Evolutionary conservation across 129 eudicot genomes (phyloP).

Genomic region (Chrysanthemum lavandulifolium): DNA sequence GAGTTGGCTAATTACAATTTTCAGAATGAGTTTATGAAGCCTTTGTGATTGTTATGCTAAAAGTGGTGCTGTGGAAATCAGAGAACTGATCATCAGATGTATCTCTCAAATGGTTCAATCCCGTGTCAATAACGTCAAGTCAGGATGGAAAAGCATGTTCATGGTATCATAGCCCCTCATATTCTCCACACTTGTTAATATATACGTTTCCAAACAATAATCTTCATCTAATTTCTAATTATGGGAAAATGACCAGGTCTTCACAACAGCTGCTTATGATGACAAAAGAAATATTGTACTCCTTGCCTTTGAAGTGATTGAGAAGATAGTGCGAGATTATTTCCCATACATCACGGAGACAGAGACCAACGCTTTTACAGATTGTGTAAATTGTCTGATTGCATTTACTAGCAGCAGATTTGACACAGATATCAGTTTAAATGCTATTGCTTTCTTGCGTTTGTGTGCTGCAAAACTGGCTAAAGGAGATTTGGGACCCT

Average conservation of each 20-base stretch:
- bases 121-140: slow-evolving; percentile 81
- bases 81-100: slow-evolving; percentile 94
- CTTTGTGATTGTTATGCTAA: slow-evolving; percentile 98
- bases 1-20: slow-evolving; percentile 97
- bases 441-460: slow-evolving; percentile 85
- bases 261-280: slow-evolving; percentile 97
- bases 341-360: slow-evolving; percentile 95
- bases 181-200: not conserved
- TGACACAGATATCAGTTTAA: slow-evolving; percentile 87
- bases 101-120: slow-evolving; percentile 96
- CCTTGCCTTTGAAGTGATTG: slow-evolving; percentile 87
- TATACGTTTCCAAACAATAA: not conserved
- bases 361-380: slow-evolving; percentile 94
- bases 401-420: slow-evolving; percentile 95
- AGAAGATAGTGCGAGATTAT: slow-evolving; percentile 93
- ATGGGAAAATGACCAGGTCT: slow-evolving; percentile 53
- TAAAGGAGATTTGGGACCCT: slow-evolving; percentile 70
- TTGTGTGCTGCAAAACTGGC: slow-evolving; percentile 91
- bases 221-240: not conserved
- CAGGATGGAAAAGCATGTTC: slow-evolving; percentile 99
- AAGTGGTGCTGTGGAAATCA: slow-evolving; percentile 94
- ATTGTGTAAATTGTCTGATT: slow-evolving; percentile 88
- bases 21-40: slow-evolving; percentile 98
- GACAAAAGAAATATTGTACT: slow-evolving; percentile 93
- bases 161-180: slow-evolving; percentile 55